Conservation (phyloP, 2,329 filamentous ascomycete genomes). For the Colletotrichum tabaci region DNA sequence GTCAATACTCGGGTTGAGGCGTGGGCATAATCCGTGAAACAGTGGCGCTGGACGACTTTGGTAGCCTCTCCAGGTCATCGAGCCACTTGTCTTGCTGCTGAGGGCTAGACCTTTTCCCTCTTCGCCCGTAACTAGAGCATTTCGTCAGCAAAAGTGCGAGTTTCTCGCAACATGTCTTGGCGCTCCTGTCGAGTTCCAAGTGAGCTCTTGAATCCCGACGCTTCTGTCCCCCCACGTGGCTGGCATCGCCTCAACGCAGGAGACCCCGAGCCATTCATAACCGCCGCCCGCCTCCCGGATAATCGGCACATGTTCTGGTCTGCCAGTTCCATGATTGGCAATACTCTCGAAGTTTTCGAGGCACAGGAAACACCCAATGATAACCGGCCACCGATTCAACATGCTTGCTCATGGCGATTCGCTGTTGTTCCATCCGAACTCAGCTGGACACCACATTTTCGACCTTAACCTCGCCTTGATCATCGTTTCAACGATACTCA, state of each 20-base stretch:
- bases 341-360: constrained; percentile 1
- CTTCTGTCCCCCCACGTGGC: constrained; percentile 18
- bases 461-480: constrained; percentile 36
- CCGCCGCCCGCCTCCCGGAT: constrained; percentile 8
- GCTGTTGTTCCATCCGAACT: constrained; percentile 23
- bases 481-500: constrained; percentile 31
- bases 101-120: not conserved
- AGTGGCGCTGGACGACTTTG: constrained; percentile 10
- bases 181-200: not conserved
- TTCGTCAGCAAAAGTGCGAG: not conserved
- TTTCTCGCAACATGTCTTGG: constrained; percentile 12
- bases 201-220: constrained; percentile 6
- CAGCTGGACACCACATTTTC: constrained; percentile 35
- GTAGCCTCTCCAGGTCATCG: not conserved
- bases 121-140: not conserved
- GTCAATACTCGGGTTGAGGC: not conserved
- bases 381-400: not conserved
- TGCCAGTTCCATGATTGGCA: not conserved
- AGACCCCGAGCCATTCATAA: not conserved
- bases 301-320: not conserved
- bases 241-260: not conserved
- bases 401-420: constrained; percentile 2
- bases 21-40: too few relatives aligned
- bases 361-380: constrained; percentile 10
- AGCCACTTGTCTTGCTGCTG: not conserved